Percentiles rank a stretch among this genome's conserved stretches.
These are phyloP conservation scores for Neotropicomus parvogracilis DNA, from an alignment of 1,284 basidiomycete genomes.

Conservation along the genomic window DNA sequence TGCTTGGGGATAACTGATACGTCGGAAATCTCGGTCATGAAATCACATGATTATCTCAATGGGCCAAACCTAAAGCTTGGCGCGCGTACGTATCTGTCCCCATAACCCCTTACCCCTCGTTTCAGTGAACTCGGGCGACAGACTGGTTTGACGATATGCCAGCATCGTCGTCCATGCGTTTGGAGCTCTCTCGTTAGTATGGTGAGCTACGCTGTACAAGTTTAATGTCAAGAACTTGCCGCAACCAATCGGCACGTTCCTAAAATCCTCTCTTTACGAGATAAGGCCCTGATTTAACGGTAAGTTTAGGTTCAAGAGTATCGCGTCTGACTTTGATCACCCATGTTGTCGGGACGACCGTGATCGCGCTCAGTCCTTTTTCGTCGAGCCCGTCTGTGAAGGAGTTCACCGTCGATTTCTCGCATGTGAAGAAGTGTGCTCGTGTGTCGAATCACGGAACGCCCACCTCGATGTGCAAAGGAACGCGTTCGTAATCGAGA, in stretches of 20 bases:
- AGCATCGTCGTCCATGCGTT: slow-evolving; percentile 11
- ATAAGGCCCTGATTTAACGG: slow-evolving; percentile 3
- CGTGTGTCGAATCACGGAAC: slow-evolving; percentile 8
- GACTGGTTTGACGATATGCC: slow-evolving; percentile 11
- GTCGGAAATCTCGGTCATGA: neutral
- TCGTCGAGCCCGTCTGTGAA: neutral
- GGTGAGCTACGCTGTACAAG: neutral
- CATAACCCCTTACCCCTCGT: slow-evolving; percentile 1
- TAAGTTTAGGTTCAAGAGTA: slow-evolving; percentile 1
- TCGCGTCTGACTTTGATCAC: slow-evolving; percentile 6
- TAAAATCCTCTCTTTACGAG: slow-evolving; percentile 13
- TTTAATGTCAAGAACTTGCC: neutral
- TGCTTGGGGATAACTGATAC: slow-evolving; percentile 3
- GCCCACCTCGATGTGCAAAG: neutral
- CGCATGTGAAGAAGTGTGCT: neutral
- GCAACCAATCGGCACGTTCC: slow-evolving; percentile 6
- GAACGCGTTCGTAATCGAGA: slow-evolving; percentile 6
- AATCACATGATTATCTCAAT: slow-evolving; percentile 8
- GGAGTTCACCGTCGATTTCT: slow-evolving; percentile 9
- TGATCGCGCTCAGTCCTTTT: neutral
- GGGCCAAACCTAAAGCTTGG: slow-evolving; percentile 26
- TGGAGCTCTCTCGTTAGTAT: slow-evolving; percentile 1
- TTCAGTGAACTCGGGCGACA: slow-evolving; percentile 22
- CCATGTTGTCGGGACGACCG: neutral
- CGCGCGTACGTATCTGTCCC: slow-evolving; percentile 18